Base-by-base conservation (phyloP, 2,329 filamentous ascomycete species). In the Xylaria sp. region DNA sequence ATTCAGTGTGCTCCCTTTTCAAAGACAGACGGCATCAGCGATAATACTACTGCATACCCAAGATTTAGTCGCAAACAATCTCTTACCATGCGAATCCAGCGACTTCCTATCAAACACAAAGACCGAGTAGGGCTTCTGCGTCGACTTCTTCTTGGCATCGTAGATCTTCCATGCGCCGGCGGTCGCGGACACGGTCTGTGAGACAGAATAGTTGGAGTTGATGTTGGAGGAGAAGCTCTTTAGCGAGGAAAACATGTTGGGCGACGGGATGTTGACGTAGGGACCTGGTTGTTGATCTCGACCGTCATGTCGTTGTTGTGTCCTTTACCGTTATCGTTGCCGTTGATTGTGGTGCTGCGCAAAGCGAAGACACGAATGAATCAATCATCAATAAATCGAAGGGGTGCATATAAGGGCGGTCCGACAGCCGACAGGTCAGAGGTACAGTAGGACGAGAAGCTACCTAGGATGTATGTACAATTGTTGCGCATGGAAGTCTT, bases 101-200 rank as follows among this genome's bases (percentile, higher is more conserved):
- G 89, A 88, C 81, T 96, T 97, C 77, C 89, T 90, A 72, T 99
- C 96, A 78, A 98, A 97, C 71, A 98, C 90, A 75, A 98, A 99
- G 72, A 98, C 90, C 17, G 94, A 97, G 62, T 91, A 96, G 7
- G 90, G 80, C 78, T 96, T 97, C 72, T 92, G 93, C 0, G 94
- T 97, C 33, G 92, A 93, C 81, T 97, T 98, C 82, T 96, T 96
- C 84, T 97, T 98, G 66, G 92, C 94, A 82, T 97, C 94, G 85
- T 95, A 95, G 75, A 99, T 96, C 83, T 94, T 97, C 96, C 96
- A 99, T 65, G 94, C 93, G 20, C 96, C 96, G 17, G 94, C 92
- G 59, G 89, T 89, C 58, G 93, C 92, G n/a, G 89, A 90, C 11
- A 92, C 87, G 66, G 88, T 89, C 29, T 90, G 85, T 25, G 93